Conservation (phyloP, 768 basidiomycete species). For the Sarcodon aspratus region DNA sequence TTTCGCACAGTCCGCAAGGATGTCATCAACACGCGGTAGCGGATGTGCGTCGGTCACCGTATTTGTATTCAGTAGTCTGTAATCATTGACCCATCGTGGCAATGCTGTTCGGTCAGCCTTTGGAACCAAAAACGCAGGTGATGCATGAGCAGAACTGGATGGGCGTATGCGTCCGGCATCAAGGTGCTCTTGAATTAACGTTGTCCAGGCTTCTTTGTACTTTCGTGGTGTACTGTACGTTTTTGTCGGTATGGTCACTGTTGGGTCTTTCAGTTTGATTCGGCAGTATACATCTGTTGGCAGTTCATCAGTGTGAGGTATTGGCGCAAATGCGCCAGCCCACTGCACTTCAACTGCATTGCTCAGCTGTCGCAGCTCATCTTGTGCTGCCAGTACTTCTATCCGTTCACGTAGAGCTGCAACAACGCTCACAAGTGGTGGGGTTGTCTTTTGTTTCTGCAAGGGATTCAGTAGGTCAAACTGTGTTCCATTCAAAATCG, state of each 20-base stretch:
- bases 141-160: slow-evolving; percentile 18
- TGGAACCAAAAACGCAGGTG: slow-evolving; percentile 26
- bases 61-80: slow-evolving; percentile 18
- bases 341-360: too few relatives aligned
- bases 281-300: slow-evolving; percentile 12
- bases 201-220: slow-evolving; percentile 21
- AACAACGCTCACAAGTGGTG: too few relatives aligned
- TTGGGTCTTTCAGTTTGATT: slow-evolving; percentile 17
- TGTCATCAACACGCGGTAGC: slow-evolving; percentile 19
- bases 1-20: slow-evolving; percentile 22
- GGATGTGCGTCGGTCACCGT: slow-evolving; percentile 18
- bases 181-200: slow-evolving; percentile 21
- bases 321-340: too few relatives aligned
- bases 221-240: slow-evolving; percentile 22
- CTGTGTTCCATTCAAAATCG: slow-evolving; percentile 4
- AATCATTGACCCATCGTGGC: slow-evolving; percentile 27
- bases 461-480: too few relatives aligned
- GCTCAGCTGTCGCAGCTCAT: too few relatives aligned
- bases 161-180: slow-evolving; percentile 17
- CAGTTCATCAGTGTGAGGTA: slow-evolving; percentile 12
- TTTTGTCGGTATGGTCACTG: slow-evolving; percentile 10
- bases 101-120: slow-evolving; percentile 19
- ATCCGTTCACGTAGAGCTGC: too few relatives aligned
- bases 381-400: too few relatives aligned
- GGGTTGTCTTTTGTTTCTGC: too few relatives aligned